These are phyloP conservation scores for Phytophthora boehmeriae DNA, from an alignment of 352 stramenopile genomes.

Conservation along the genomic window DNA sequence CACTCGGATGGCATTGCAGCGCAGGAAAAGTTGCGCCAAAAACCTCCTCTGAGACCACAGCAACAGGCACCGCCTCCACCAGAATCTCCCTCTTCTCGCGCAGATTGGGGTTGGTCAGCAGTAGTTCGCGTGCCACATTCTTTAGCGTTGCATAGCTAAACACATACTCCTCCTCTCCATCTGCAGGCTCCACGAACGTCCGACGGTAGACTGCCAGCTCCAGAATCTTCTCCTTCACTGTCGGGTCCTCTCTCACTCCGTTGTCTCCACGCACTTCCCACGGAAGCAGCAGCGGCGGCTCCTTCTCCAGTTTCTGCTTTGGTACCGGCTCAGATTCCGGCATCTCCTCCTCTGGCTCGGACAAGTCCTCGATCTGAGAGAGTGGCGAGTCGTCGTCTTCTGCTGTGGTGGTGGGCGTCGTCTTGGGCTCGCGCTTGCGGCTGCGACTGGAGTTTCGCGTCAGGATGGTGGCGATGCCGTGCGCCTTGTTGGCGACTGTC, in stretches of 20 bases:
- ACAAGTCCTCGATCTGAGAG: constrained; percentile 25
- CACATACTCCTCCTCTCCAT: constrained; percentile 68
- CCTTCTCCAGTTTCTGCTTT: constrained; percentile 13
- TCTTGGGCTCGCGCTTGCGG: constrained; percentile 26
- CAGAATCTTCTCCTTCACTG: constrained; percentile 57
- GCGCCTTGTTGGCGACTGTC: constrained; percentile 37
- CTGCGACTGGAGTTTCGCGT: constrained; percentile 25
- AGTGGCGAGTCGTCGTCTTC: constrained; percentile 37
- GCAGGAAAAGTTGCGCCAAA: constrained; percentile 84
- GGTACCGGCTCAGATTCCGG: constrained; percentile 14
- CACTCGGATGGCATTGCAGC: constrained; percentile 61
- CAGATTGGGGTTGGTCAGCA: constrained; percentile 63
- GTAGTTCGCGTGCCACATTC: constrained; percentile 47
- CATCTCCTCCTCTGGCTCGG: constrained; percentile 28
- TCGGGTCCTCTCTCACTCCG: constrained; percentile 40
- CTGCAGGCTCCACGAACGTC: constrained; percentile 64
- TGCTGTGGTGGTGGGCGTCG: constrained; percentile 26
- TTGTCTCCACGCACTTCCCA: constrained; percentile 53
- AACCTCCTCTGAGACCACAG: constrained; percentile 51
- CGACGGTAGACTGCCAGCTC: constrained; percentile 65
- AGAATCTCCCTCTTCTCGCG: constrained; percentile 63
- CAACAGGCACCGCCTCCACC: constrained; percentile 36
- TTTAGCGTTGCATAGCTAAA: constrained; percentile 63
- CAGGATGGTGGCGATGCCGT: constrained; percentile 31
- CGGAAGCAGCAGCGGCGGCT: constrained; percentile 37